A percentile compares a stretch with the other conserved stretches of the same genome.
These are phyloP conservation scores for Candida insectorum DNA, from an alignment of 805 yeast genomes.

Conservation along the genomic window DNA sequence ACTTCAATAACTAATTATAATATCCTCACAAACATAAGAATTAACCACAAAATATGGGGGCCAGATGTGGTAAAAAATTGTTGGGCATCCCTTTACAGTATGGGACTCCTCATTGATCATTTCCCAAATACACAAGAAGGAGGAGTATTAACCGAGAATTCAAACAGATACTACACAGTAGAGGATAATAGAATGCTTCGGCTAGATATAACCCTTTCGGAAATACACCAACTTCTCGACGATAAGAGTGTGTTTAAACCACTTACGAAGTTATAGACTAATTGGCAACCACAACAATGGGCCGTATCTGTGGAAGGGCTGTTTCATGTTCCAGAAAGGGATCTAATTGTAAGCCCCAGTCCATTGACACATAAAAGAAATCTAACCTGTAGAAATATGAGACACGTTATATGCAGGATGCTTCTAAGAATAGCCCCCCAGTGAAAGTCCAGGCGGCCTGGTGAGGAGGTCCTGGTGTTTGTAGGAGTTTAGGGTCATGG, in stretches of 20 bases:
- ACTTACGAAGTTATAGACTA: conserved; percentile 3
- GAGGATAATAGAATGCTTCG: conserved; percentile 50
- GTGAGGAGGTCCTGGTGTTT: no score
- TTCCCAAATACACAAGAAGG: conserved; percentile 41
- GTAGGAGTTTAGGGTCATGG: no score
- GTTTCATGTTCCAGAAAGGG: no score
- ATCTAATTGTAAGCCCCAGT: no score
- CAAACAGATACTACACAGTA: conserved; percentile 26
- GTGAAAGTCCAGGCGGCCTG: no score
- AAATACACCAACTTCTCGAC: conserved; percentile 34
- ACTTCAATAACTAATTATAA: conserved; percentile 30
- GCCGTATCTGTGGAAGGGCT: no score
- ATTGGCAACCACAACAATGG: no score
- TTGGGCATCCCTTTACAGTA: conserved; percentile 69
- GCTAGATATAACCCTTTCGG: conserved; percentile 50
- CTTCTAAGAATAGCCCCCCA: no score
- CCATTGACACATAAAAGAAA: no score
- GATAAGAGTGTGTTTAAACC: conserved; percentile 12
- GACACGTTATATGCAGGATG: no score
- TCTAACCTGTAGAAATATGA: no score
- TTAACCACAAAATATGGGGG: conserved; percentile 54
- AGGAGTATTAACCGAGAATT: conserved; percentile 24
- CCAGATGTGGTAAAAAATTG: conserved; percentile 57
- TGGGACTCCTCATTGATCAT: conserved; percentile 51
- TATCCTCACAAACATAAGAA: conserved; percentile 27